Conservation (phyloP, 495 filamentous ascomycete genomes). For the Aspergillus haitiensis region DNA sequence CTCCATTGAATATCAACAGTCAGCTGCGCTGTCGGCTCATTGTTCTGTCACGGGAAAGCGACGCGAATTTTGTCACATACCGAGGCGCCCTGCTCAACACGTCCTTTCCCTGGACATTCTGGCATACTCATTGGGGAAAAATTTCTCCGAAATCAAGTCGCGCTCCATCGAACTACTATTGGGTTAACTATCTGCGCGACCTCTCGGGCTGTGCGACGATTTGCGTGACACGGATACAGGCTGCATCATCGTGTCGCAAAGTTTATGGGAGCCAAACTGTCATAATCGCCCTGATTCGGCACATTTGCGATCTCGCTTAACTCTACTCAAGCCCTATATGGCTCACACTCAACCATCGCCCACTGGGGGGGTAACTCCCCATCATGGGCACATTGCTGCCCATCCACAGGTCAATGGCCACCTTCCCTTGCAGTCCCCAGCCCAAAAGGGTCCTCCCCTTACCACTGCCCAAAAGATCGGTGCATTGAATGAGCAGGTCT, state of each 20-base stretch:
- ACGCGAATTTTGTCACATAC: conserved; percentile 1
- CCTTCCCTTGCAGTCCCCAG: conserved; percentile 53
- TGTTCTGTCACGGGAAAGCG: conserved; percentile 1
- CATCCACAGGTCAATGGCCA: conserved; percentile 56
- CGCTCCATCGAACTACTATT: conserved; percentile 17
- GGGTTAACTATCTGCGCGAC: conserved; percentile 18
- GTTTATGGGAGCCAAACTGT: conserved; percentile 16
- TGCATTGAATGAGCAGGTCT: conserved; percentile 78
- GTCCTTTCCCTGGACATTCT: conserved; percentile 1
- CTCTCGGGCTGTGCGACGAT: conserved; percentile 24
- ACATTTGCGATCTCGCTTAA: conserved; percentile 13
- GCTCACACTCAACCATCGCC: conserved; percentile 56
- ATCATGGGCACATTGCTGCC: conserved; percentile 50
- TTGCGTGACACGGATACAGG: conserved; percentile 22
- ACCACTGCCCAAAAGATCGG: conserved; percentile 61
- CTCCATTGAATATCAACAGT: not conserved
- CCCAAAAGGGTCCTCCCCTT: conserved; percentile 48
- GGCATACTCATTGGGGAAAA: conserved; percentile 10
- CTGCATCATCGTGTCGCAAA: conserved; percentile 50
- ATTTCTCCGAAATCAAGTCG: conserved; percentile 14
- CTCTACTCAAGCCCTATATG: conserved; percentile 32
- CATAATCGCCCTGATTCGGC: conserved; percentile 5
- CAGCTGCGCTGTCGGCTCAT: not conserved
- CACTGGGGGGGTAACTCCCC: conserved; percentile 48
- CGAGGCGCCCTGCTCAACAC: not conserved